Evolutionary conservation across 805 yeast genomes (phyloP), one percentile per base, ranked within the genome.

Genomic region (Lipomyces kockii): DNA sequence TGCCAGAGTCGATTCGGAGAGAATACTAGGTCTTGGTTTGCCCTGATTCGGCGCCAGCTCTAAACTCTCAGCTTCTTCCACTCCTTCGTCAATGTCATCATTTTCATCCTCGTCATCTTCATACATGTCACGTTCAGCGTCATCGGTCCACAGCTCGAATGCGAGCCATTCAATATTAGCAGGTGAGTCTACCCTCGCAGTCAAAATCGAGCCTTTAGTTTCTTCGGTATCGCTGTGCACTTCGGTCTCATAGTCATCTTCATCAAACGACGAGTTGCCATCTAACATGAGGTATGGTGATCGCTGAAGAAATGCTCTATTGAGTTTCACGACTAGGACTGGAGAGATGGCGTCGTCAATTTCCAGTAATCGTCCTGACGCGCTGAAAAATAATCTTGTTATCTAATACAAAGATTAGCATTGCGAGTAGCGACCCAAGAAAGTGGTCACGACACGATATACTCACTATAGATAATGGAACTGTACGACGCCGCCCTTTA

Each of bases 321-420:
- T 78, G 32, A 79, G 74, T 72, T 90, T 90, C 46, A 90, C 74
- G 0, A 89, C 87, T 62, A 90, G 78, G 0, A 90, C 94, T 0
- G 95, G 92, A 0, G 86, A 78, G 57, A 82, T 82, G 53, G 86
- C 81, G 55, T 87, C 90, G 53, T 88, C 90, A 17, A 90, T 77
- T 60, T 84, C 85, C 34, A 90, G 80, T 22, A 90, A 76, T 63
- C 83, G 83, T 0, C 93, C 94, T 4, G 91, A 87, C 2, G 89
- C 90, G 67, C 88, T 85, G 76, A 88, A 90, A 71, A 88, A 90
- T 58, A 89, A 76, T 64, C 86, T 81, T 2, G 82, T 77, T 20
- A 52, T 29, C 55, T 52, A 25, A 22, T 37, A 8, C 49, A 43
- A 17, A 43, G 29, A 43, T 43, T 43, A 43, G 22, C 11, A 43